Evolutionary conservation across 176 grass and related monocot species (phyloP), one percentile per base, ranked within the genome.

Genomic region (Eleusine indica): DNA sequence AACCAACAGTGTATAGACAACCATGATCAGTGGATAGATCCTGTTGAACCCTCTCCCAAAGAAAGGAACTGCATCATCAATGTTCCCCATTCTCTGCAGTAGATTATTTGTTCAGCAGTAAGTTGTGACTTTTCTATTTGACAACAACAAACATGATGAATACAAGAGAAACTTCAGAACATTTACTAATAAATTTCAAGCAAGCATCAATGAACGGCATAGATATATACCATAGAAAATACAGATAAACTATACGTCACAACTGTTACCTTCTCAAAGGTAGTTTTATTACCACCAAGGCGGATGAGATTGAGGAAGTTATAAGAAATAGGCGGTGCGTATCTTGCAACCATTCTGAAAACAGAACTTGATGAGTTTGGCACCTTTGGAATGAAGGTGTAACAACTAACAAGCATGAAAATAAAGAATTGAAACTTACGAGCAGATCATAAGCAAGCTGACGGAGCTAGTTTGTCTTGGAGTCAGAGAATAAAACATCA

Each of bases 401-500:
- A n/a, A 17, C 47, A 79, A 75, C 30, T 3, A n/a, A 17, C 47
- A 79, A 75, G 39, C 62, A 84, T 60, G 42, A 77, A 82, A 44
- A 58, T 43, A 81, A 80, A 41, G 71, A 40, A 82, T 39, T 40
- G 30, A 80, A 86, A 92, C 93, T 94, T 99, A 99, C 96, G 96
- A 99, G 76, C 96, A 99, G 75, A 99, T 99, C 96, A 96, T 96
- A 74, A 99, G 96, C 89, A 99, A 87, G 86, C 96, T 99, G 52
- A 99, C 93, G 21, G 96, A 92, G 82, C 93, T 99, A 37, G 96
- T 99, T 78, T 99, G 96, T 76, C 91, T 91, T 64, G 96, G 89
- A 86, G 96, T 99, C 14, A 99, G 83, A 63, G 93, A 96, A 90
- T 99, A 99, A 88, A 99, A 99, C 96, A 99, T 99, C 68, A 99